Evolutionary conservation across 192 early-diverging fungal species (phyloP).

Genomic region (Coemansia guatemalensis): DNA sequence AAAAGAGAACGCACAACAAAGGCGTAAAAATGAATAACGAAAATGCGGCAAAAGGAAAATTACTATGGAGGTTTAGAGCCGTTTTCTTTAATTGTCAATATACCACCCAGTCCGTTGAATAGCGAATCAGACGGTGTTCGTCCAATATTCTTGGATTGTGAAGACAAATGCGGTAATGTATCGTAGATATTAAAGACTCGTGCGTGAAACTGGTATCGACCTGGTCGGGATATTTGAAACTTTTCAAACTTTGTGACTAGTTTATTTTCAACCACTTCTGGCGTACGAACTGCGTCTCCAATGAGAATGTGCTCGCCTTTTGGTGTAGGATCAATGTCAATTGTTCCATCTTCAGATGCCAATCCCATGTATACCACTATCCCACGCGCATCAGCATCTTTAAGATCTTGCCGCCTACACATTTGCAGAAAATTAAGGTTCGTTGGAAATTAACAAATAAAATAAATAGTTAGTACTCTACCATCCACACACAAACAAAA

Average conservation of each 20-base stretch:
- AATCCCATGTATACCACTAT: constrained; percentile 30
- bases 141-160: background rate
- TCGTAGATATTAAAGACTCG: constrained; percentile 29
- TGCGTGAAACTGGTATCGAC: constrained; percentile 24
- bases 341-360: constrained; percentile 29
- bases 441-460: background rate
- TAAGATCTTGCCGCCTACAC: constrained; percentile 23
- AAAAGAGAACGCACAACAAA: too few relatives aligned
- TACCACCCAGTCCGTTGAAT: constrained; percentile 23
- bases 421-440: background rate
- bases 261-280: constrained; percentile 12
- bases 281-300: constrained; percentile 10
- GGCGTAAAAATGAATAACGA: too few relatives aligned
- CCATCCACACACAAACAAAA: constrained; percentile 1
- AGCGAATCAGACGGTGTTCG: constrained; percentile 15
- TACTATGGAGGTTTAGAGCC: too few relatives aligned
- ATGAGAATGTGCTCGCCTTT: constrained; percentile 18
- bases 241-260: constrained; percentile 20
- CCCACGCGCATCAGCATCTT: constrained; percentile 15
- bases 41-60: too few relatives aligned
- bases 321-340: constrained; percentile 23
- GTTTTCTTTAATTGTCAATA: constrained; percentile 8
- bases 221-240: constrained; percentile 17
- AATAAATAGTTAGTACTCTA: background rate
- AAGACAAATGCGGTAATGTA: constrained; percentile 6